Conservation (phyloP, 2,329 filamentous ascomycete genomes). For the Sordariomycetes sp. region DNA sequence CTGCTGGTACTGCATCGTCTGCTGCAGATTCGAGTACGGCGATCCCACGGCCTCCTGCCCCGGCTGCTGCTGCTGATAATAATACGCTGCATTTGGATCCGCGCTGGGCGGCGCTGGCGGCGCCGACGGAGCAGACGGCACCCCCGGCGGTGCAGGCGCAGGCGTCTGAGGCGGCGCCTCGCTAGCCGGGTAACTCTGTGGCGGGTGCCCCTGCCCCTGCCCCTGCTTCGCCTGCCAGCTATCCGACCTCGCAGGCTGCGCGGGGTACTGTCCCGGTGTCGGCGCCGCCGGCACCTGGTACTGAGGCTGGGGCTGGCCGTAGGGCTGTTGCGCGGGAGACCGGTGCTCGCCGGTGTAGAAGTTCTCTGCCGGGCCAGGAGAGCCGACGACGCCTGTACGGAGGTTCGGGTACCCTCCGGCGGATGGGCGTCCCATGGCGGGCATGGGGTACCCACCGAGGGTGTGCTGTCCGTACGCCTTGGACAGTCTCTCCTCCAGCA, state of each 20-base stretch:
- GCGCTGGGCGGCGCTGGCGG: slow-evolving; percentile 6
- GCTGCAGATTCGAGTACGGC: slow-evolving; percentile 37
- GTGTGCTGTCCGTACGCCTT: slow-evolving; percentile 81
- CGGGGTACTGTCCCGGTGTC: slow-evolving; percentile 27
- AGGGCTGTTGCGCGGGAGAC: slow-evolving; percentile 30
- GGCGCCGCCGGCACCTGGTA: slow-evolving; percentile 24
- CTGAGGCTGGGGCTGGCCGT: slow-evolving; percentile 23
- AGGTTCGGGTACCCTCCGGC: slow-evolving; percentile 61
- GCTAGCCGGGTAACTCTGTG: neutral
- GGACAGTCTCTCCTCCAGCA: slow-evolving; percentile 90
- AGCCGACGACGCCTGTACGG: slow-evolving; percentile 33
- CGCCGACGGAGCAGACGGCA: slow-evolving; percentile 12
- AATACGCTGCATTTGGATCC: neutral
- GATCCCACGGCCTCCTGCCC: slow-evolving; percentile 30
- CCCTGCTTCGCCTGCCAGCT: slow-evolving; percentile 31
- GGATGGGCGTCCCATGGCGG: slow-evolving; percentile 32
- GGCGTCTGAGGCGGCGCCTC: slow-evolving; percentile 6
- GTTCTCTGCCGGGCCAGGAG: slow-evolving; percentile 52
- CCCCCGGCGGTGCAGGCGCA: slow-evolving; percentile 12
- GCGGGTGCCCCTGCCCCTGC: neutral
- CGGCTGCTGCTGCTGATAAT: slow-evolving; percentile 7
- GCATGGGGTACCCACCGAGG: slow-evolving; percentile 49
- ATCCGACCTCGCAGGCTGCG: slow-evolving; percentile 30
- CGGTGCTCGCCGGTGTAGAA: slow-evolving; percentile 63
- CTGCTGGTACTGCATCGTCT: slow-evolving; percentile 11